Conservation (phyloP, 257 asterid genomes). For the Jacaranda copaia region DNA sequence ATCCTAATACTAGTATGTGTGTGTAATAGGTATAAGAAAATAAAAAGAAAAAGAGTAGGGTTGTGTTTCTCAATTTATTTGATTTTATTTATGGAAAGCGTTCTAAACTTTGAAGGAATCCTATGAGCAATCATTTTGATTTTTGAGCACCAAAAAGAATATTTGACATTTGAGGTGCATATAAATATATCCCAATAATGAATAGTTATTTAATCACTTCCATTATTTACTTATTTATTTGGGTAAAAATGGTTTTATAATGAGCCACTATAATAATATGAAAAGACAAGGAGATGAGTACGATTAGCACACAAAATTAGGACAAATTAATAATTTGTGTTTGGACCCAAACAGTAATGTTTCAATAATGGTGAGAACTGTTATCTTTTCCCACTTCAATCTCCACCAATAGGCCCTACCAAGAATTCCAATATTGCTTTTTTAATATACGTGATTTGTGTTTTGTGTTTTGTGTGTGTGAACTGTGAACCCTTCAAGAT, state of each 20-base stretch:
- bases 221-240: too few relatives aligned
- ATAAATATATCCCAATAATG: neutral
- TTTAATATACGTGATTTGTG: neutral
- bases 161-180: neutral
- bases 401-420: neutral
- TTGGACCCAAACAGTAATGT: neutral
- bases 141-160: neutral
- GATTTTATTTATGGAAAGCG: too few relatives aligned
- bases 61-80: too few relatives aligned
- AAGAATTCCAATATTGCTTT: neutral
- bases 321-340: neutral
- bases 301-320: neutral
- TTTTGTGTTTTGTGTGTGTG: too few relatives aligned
- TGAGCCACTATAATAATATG: neutral
- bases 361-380: neutral
- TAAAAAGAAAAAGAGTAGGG: too few relatives aligned
- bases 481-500: neutral
- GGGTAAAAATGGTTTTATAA: neutral
- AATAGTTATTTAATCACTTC: neutral
- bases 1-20: too few relatives aligned
- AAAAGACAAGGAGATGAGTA: neutral
- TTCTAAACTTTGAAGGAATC: neutral
- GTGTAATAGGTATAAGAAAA: too few relatives aligned
- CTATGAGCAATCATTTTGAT: too few relatives aligned
- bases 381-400: neutral